These are phyloP conservation scores for Pseudocercospora crystallina DNA, from an alignment of 2,329 filamentous ascomycete genomes.

Conservation along the genomic window DNA sequence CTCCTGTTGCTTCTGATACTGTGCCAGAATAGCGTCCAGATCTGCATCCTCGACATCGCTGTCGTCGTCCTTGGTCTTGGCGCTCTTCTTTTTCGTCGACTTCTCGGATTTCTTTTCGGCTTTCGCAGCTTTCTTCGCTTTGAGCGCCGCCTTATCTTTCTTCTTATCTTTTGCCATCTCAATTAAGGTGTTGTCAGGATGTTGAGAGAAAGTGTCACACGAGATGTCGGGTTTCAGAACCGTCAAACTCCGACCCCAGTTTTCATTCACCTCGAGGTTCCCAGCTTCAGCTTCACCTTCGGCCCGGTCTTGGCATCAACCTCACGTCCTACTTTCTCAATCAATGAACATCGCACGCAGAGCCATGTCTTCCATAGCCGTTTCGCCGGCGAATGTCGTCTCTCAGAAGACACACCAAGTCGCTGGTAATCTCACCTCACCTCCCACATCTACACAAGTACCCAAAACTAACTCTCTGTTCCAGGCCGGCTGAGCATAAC, in stretches of 20 bases:
- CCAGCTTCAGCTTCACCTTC: slow-evolving; percentile 1
- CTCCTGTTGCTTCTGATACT: slow-evolving; percentile 88
- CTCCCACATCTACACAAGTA: background rate
- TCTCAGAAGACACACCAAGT: slow-evolving; percentile 47
- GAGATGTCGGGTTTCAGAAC: background rate
- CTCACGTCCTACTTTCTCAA: background rate
- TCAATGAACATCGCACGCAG: slow-evolving; percentile 25
- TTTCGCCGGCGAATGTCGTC: slow-evolving; percentile 47
- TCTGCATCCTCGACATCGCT: slow-evolving; percentile 92
- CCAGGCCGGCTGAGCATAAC: slow-evolving; percentile 72
- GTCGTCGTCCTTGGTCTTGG: slow-evolving; percentile 78
- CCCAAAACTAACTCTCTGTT: background rate
- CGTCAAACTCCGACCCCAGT: too few species aligned
- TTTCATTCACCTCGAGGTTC: too few species aligned
- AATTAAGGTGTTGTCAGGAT: background rate
- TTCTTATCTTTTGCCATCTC: slow-evolving; percentile 51
- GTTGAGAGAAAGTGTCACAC: background rate
- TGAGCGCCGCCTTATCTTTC: slow-evolving; percentile 45
- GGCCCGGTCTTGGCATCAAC: slow-evolving; percentile 1
- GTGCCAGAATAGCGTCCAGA: slow-evolving; percentile 86
- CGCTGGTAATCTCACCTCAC: slow-evolving; percentile 37
- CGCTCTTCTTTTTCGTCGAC: slow-evolving; percentile 58
- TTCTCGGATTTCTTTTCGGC: slow-evolving; percentile 76
- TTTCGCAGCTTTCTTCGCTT: slow-evolving; percentile 64
- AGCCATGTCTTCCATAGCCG: slow-evolving; percentile 35